These are phyloP conservation scores for Neurospora intermedia DNA, from an alignment of 495 filamentous ascomycete genomes.

Conservation along the genomic window DNA sequence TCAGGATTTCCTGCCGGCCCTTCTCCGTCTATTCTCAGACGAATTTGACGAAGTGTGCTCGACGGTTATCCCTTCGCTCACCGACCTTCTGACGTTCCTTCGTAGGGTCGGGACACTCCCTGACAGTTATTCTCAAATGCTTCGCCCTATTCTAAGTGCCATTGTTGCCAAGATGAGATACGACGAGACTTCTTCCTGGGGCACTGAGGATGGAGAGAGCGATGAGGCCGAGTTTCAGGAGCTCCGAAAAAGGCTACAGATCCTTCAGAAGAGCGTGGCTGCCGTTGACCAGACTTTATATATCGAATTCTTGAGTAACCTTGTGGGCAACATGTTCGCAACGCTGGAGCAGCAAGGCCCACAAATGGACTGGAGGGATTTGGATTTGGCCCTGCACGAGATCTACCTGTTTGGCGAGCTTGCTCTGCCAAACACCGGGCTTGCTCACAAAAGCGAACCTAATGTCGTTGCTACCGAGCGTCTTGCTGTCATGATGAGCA, in stretches of 20 bases:
- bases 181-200: conserved; percentile 90
- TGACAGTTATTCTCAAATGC: conserved; percentile 59
- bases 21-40: conserved; percentile 90
- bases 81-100: conserved; percentile 78
- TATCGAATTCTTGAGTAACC: conserved; percentile 68
- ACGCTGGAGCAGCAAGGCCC: conserved; percentile 57
- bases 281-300: conserved; percentile 76
- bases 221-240: conserved; percentile 99
- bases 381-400: conserved; percentile 92
- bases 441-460: conserved; percentile 72
- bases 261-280: conserved; percentile 82
- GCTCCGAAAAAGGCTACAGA: conserved; percentile 74
- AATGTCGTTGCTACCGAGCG: conserved; percentile 63
- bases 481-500: conserved; percentile 80
- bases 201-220: conserved; percentile 83
- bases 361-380: conserved; percentile 83
- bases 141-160: conserved; percentile 78
- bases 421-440: conserved; percentile 69
- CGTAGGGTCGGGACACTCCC: conserved; percentile 63
- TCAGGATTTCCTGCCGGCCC: conserved; percentile 68
- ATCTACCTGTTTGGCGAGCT: conserved; percentile 95
- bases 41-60: conserved; percentile 97
- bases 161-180: conserved; percentile 94
- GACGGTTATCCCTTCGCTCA: conserved; percentile 81
- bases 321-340: conserved; percentile 75